These are phyloP conservation scores for Ustilaginoidea virens DNA, from an alignment of 2,329 filamentous ascomycete species.

Conservation along the genomic window DNA sequence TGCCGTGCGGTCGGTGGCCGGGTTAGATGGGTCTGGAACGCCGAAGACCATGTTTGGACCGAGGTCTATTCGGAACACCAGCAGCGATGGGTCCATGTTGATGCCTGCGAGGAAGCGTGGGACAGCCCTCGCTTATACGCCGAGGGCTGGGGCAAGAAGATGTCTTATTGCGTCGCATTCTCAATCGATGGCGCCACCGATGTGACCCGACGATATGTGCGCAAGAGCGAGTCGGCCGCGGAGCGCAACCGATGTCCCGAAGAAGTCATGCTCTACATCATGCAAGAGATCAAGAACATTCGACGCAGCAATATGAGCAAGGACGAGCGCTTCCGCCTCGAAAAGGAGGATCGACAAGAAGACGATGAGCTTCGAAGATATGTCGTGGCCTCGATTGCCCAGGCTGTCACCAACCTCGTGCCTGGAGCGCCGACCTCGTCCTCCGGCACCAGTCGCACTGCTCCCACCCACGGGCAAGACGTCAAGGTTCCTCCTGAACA, in stretches of 20 bases:
- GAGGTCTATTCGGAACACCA: conserved; percentile 93
- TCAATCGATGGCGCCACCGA: conserved; percentile 69
- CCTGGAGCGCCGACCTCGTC: conserved; percentile 26
- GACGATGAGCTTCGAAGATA: conserved; percentile 61
- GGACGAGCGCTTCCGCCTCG: conserved; percentile 65
- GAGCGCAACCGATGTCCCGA: conserved; percentile 71
- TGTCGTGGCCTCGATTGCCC: conserved; percentile 58
- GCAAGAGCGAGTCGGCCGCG: conserved; percentile 56
- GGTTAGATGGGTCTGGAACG: conserved; percentile 96
- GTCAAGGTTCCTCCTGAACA: conserved; percentile 47
- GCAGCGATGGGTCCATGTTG: conserved; percentile 90
- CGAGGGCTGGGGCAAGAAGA: conserved; percentile 91
- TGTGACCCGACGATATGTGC: conserved; percentile 52
- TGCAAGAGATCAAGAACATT: conserved; percentile 77
- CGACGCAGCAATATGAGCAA: conserved; percentile 75
- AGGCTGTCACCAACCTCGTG: conserved; percentile 54
- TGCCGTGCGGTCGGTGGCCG: conserved; percentile 83
- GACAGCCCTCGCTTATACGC: conserved; percentile 86
- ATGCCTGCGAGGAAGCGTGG: conserved; percentile 88
- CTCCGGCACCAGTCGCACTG: conserved; percentile 6
- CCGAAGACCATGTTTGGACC: conserved; percentile 94
- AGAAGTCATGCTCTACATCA: conserved; percentile 78
- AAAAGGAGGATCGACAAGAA: conserved; percentile 66
- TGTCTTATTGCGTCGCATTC: conserved; percentile 95
- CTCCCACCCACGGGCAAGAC: conserved; percentile 25